Evolutionary conservation across 768 basidiomycete species (phyloP), one percentile per base, ranked within the genome.

Genomic region (Boletus huronensis): DNA sequence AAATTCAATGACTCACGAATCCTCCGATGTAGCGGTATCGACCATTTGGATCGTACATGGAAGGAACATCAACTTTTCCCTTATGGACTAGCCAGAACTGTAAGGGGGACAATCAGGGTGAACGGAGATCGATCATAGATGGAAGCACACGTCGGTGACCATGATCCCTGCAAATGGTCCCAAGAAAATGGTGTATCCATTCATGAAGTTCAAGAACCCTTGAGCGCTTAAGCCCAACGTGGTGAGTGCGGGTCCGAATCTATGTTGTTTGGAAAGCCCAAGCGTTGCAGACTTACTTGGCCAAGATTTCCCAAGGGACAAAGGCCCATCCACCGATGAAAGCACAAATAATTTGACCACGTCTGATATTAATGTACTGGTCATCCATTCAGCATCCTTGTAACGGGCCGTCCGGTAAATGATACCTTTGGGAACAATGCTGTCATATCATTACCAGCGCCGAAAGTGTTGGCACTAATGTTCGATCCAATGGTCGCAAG

Each of bases 401-500:
- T 36, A 14, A 39, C 13, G 17, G 11, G 19, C 5, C 5, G 10
- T 21, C 4, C 8, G 23, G 29, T 35, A 31, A 45, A 32, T 4
- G 14, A 46, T n/a, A 68, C 69, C 61, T 60, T 77, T 13, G 91
- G 92, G 60, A 80, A 80, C 26, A 95, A 69, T 7, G 82, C 90
- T 10, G 84, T 87, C 75, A 93, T 82, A 67, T 95, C 93, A 67
- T 93, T 94, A 5, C 88, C 90, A 3, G 90, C 88, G 31, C 78
- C 73, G 51, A 86, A 75, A 1, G 81, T 80, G 57, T 95, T 96
- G 21, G 91, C 90, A 23, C 88, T 87, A 58, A 91, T 84, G 58
- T 88, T 85, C 19, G 82, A 77, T 32, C 83, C 85, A 43, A 93
- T 76, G 0, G 85, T 89, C 6, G 88, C 83, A 28, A 93, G 71